Evolutionary conservation across 2,329 filamentous ascomycete genomes (phyloP).

Genomic region (Exserohilum rostratum): DNA sequence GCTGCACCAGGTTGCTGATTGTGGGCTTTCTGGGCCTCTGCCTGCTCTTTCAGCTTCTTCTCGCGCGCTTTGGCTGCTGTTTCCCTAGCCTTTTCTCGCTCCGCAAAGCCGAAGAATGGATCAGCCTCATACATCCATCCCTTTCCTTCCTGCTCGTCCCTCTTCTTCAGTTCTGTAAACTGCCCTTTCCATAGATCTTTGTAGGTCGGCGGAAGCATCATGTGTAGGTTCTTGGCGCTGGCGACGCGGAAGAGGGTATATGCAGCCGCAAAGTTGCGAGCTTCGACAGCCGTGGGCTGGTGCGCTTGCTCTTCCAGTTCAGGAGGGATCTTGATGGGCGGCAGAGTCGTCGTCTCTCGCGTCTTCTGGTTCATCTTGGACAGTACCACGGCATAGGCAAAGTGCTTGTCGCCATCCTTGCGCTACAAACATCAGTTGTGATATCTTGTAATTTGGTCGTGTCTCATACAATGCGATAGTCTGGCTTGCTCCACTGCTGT

Average conservation of each 20-base stretch:
- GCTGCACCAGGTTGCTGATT: constrained; percentile 50
- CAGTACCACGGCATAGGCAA: constrained; percentile 76
- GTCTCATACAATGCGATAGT: constrained; percentile 75
- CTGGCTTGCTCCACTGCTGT: constrained; percentile 92
- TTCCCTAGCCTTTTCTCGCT: constrained; percentile 78
- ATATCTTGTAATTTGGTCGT: background rate
- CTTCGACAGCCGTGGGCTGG: constrained; percentile 83
- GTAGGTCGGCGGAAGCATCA: constrained; percentile 90
- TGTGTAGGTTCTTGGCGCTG: constrained; percentile 95
- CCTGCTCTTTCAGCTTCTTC: constrained; percentile 63
- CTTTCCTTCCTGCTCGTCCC: constrained; percentile 76
- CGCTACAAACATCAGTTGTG: constrained; percentile 49
- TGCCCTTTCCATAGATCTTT: constrained; percentile 87
- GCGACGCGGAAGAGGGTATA: constrained; percentile 91
- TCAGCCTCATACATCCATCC: constrained; percentile 96
- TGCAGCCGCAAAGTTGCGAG: constrained; percentile 89
- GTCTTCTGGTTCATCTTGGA: constrained; percentile 79
- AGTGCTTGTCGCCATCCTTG: constrained; percentile 77
- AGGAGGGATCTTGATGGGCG: constrained; percentile 80
- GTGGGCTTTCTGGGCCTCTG: constrained; percentile 67
- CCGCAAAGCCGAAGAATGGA: constrained; percentile 80
- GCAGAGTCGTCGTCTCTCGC: constrained; percentile 73
- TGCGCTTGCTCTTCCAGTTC: constrained; percentile 76
- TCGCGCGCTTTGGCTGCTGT: constrained; percentile 79
- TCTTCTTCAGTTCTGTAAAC: constrained; percentile 80